Evolutionary conservation across 495 filamentous ascomycete genomes (phyloP).

Genomic region (Trichodelitschia bisporula): DNA sequence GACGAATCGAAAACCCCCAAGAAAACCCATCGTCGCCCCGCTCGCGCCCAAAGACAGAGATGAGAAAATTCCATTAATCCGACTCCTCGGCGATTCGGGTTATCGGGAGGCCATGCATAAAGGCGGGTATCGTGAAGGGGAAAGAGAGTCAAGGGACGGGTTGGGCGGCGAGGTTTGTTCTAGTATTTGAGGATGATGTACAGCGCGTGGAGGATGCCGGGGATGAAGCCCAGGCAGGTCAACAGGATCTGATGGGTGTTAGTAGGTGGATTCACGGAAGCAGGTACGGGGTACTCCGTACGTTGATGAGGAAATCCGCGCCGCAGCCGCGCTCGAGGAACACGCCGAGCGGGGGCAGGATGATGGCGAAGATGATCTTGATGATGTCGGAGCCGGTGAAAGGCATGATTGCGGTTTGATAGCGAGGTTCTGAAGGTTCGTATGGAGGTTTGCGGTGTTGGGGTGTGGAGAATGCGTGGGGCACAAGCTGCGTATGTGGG

Average conservation of each 20-base stretch:
- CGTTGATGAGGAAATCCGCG: constrained; percentile 66
- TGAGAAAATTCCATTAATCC: too few relatives aligned
- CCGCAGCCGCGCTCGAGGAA: constrained; percentile 75
- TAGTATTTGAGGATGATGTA: constrained; percentile 30
- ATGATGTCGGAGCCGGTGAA: constrained; percentile 59
- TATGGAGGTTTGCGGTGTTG: too few relatives aligned
- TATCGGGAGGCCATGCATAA: too few relatives aligned
- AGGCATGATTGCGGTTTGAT: constrained; percentile 23
- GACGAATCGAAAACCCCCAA: too few relatives aligned
- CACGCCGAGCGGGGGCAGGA: constrained; percentile 75
- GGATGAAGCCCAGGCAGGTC: constrained; percentile 42
- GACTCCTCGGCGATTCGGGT: too few relatives aligned
- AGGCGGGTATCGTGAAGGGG: too few relatives aligned
- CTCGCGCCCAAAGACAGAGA: too few relatives aligned
- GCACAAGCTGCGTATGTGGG: too few relatives aligned
- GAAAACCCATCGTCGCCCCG: too few relatives aligned
- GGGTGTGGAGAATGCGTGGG: too few relatives aligned
- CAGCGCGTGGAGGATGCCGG: constrained; percentile 19
- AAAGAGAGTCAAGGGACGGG: too few relatives aligned
- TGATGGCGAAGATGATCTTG: constrained; percentile 75
- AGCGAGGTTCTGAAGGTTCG: too few relatives aligned
- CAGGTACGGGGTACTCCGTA: constrained; percentile 14
- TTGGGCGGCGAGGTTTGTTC: constrained; percentile 1
- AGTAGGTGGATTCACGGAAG: background rate
- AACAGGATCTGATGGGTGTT: constrained; percentile 20